Conservation (phyloP, 371 early-diverging fungal genomes). For the Sporodiniella umbellata region DNA sequence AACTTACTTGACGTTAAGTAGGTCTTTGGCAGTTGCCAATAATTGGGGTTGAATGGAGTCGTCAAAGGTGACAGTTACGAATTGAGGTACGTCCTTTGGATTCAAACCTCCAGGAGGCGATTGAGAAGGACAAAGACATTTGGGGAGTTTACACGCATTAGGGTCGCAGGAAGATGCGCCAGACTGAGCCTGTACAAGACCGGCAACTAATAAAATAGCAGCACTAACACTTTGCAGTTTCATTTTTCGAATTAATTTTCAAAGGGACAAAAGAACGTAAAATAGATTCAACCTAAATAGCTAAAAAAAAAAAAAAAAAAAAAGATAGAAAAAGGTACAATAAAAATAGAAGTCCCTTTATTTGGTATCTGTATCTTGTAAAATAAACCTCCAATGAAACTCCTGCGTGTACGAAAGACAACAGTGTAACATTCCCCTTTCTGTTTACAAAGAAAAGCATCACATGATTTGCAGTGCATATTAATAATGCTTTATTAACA, state of each 20-base stretch:
- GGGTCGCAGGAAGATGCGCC: conserved; percentile 52
- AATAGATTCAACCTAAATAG: background rate
- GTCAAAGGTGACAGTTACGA: conserved; percentile 69
- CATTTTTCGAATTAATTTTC: conserved; percentile 10
- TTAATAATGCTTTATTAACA: too few relatives aligned
- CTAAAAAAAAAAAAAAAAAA: conserved; percentile 7
- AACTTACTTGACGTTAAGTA: conserved; percentile 46
- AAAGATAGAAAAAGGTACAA: conserved; percentile 7
- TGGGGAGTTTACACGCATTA: conserved; percentile 61
- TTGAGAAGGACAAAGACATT: conserved; percentile 63
- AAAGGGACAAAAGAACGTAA: too few relatives aligned
- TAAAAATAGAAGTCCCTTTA: background rate
- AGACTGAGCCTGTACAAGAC: conserved; percentile 27
- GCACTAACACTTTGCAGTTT: conserved; percentile 28
- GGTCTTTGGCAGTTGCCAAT: conserved; percentile 31
- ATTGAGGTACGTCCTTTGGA: conserved; percentile 68
- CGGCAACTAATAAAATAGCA: conserved; percentile 22
- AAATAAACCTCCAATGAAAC: background rate
- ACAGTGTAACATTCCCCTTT: too few relatives aligned
- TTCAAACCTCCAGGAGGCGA: conserved; percentile 56
- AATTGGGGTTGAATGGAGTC: conserved; percentile 62
- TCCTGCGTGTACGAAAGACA: background rate
- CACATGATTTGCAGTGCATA: too few relatives aligned
- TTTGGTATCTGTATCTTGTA: too few relatives aligned
- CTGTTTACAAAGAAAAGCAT: too few relatives aligned